A percentile compares a stretch with the other conserved stretches of the same genome.
Conservation (phyloP, 208 protist genomes). For the Leishmania turanica region DNA sequence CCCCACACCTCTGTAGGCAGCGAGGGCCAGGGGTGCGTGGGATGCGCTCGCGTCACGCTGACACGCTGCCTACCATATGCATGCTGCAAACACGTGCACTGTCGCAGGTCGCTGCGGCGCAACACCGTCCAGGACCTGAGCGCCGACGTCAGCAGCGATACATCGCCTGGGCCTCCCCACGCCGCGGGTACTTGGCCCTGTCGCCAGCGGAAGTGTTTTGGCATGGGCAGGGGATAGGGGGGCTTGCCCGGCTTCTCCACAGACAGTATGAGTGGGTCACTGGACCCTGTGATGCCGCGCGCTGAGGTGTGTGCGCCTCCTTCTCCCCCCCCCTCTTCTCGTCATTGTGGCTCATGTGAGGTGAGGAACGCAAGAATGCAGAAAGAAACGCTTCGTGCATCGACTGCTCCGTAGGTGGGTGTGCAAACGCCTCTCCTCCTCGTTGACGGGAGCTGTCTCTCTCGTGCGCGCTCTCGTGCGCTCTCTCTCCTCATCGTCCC, state of each 20-base stretch:
- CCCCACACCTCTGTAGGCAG: too few species aligned
- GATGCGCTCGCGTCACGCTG: too few species aligned
- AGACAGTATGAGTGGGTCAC: not conserved
- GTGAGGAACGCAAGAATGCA: not conserved
- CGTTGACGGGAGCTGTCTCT: not conserved
- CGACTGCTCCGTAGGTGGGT: not conserved
- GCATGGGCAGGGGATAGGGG: not conserved
- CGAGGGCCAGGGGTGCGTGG: too few species aligned
- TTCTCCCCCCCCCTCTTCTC: too few species aligned
- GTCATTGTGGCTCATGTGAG: not conserved
- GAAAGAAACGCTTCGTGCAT: not conserved
- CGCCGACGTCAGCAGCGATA: not conserved
- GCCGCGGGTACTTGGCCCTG: not conserved
- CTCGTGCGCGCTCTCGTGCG: too few species aligned
- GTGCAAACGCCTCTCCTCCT: not conserved
- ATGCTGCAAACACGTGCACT: too few species aligned
- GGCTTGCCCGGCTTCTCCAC: not conserved
- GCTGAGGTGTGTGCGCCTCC: too few species aligned
- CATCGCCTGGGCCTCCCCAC: not conserved
- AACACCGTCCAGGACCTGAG: too few species aligned
- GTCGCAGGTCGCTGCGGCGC: too few species aligned
- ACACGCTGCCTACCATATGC: too few species aligned
- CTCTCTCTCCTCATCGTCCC: not conserved
- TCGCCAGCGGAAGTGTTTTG: not conserved
- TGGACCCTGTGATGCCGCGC: not conserved